Percentiles rank a stretch among this genome's conserved stretches.
These are phyloP conservation scores for Brachypodium distachyon DNA, from an alignment of 202 grass and related monocot species.

Conservation along the genomic window DNA sequence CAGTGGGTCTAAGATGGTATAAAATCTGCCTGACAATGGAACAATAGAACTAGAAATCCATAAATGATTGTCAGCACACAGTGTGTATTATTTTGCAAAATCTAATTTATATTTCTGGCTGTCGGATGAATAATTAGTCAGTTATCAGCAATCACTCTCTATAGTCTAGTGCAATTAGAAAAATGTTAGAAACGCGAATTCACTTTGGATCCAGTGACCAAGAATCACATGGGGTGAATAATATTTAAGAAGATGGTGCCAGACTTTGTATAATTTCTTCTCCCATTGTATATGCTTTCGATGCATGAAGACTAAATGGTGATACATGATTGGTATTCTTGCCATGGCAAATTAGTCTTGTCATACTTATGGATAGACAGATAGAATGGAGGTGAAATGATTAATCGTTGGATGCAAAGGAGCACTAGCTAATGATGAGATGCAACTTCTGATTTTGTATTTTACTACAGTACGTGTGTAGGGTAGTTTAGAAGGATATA, in stretches of 20 bases:
- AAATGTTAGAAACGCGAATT: background rate
- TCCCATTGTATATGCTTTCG: background rate
- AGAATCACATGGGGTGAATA: background rate
- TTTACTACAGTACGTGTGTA: background rate
- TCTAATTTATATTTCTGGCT: background rate
- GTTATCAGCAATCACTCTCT: background rate
- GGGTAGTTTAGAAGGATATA: background rate
- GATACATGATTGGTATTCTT: background rate
- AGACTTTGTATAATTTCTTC: background rate
- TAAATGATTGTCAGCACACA: background rate
- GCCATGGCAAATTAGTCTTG: background rate
- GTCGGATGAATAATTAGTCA: background rate
- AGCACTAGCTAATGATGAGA: background rate
- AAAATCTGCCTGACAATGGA: background rate
- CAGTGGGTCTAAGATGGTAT: background rate
- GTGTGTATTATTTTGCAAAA: background rate
- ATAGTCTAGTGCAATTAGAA: background rate
- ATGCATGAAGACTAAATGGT: background rate
- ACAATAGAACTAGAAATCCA: background rate
- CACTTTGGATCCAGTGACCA: background rate
- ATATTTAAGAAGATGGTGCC: background rate
- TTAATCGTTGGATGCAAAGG: background rate
- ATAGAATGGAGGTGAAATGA: background rate
- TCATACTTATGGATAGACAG: background rate
- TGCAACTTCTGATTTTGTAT: background rate